Evolutionary conservation across 495 filamentous ascomycete genomes (phyloP), one percentile per base, ranked within the genome.

Genomic region (Lasiosphaeris hirsuta): DNA sequence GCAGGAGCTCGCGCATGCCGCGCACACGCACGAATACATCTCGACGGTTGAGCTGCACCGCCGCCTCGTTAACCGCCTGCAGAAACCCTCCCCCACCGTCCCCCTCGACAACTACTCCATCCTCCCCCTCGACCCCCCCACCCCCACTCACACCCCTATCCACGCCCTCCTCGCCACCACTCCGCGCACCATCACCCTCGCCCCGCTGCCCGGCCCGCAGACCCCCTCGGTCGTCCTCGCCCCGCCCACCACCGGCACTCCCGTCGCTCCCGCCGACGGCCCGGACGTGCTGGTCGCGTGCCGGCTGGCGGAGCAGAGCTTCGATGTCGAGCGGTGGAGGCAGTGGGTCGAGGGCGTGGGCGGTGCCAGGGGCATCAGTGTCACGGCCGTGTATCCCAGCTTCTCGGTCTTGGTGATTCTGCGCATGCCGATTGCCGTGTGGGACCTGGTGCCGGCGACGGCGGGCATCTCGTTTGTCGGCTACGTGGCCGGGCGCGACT

Each of bases 11-110:
- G 60, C 60, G 0, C 54, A 58, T 10, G 53, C 59, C 23, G 62
- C 62, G 0, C 58, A 61, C 18, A 60, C 53, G 13, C 45, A 47
- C 8, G 42, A 58, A 30, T 58, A 56, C n/a, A 56, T 65, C 23
- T 60, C 64, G 9, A 46, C 63, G 8, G 55, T 63, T 4, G 64
- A 65, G 11, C 56, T 69, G 1, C 67, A 69, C 34, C 35, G 56
- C 1, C 46, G 58, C n/a, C 34, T 69, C 18, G 54, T 69, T 51
- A 62, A 57, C 19, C 56, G 56, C 0, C 54, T 65, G 10, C 65
- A 67, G 18, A 38, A 47, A 10, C 54, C 57, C 36, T 38, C 34
- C 3, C 46, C 60, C 8, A 56, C 3, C 3, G 47, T 58, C 38
- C 45, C 30, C 14, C 49, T 63, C 42, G 51, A 60, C 17, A 35